Conservation (phyloP, 2,329 filamentous ascomycete species). For the Arachnopeziza araneosa region DNA sequence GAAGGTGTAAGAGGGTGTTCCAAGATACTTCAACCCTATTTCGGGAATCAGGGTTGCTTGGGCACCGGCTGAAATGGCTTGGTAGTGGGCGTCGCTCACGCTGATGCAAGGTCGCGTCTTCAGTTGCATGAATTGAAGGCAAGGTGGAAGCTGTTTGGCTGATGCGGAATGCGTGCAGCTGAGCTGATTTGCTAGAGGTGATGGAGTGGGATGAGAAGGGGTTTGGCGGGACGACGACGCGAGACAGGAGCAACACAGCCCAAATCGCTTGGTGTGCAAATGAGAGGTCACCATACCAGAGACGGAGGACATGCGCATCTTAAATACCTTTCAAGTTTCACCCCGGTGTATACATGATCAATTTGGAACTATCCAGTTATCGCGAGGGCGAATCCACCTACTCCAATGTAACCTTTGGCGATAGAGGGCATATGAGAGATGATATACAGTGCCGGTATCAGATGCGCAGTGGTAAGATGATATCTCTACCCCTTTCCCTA, state of each 20-base stretch:
- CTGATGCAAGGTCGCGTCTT: conserved; percentile 19
- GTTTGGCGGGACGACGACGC: background rate
- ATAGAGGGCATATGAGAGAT: too few relatives aligned
- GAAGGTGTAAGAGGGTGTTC: conserved; percentile 15
- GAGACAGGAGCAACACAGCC: background rate
- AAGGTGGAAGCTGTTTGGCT: conserved; percentile 7
- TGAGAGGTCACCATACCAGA: background rate
- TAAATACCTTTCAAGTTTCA: background rate
- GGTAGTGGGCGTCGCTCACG: conserved; percentile 4
- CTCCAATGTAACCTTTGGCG: background rate
- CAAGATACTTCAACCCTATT: conserved; percentile 16
- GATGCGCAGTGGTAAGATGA: too few relatives aligned
- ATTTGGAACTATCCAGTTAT: background rate
- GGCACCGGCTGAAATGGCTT: conserved; percentile 7
- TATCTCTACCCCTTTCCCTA: background rate
- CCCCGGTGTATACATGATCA: background rate
- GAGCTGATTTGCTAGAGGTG: conserved; percentile 6
- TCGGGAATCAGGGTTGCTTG: conserved; percentile 5
- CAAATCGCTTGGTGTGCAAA: background rate
- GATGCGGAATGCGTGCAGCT: conserved; percentile 1
- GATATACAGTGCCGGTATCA: too few relatives aligned
- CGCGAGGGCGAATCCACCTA: background rate
- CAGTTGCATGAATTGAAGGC: conserved; percentile 14
- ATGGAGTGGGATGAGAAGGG: background rate
- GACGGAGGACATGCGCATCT: background rate